phyloP scores from a whole-genome alignment of 75 land plant species.

The Cupressus sempervirens region DNA sequence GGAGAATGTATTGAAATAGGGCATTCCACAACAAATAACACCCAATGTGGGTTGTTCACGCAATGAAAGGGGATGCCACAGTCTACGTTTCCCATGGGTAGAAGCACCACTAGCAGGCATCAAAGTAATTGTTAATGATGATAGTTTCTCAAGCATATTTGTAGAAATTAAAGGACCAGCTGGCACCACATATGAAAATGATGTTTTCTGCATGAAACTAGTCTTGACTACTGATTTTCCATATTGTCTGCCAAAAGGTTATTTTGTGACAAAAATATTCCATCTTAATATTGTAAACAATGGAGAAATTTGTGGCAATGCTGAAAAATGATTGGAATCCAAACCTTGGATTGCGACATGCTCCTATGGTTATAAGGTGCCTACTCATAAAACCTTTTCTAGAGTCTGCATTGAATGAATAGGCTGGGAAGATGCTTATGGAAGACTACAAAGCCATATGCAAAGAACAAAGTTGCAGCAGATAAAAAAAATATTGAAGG shows the following conservation, averaged over 20 bases:
- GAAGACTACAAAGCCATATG: slow-evolving; percentile 97
- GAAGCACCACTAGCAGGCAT: slow-evolving; percentile 98
- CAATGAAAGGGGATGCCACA: no score
- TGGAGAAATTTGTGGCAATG: slow-evolving; percentile 99
- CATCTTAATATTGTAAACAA: slow-evolving; percentile 96
- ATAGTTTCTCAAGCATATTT: slow-evolving; percentile 85
- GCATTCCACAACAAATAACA: no score
- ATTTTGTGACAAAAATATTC: slow-evolving; percentile 90
- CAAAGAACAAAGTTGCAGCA: no score
- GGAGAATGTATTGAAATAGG: no score
- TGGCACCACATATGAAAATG: slow-evolving; percentile 96
- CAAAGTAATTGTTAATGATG: slow-evolving; percentile 83
- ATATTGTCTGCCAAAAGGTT: slow-evolving; percentile 95
- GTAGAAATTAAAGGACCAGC: slow-evolving; percentile 99
- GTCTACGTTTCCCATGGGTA: no score
- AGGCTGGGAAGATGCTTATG: slow-evolving; percentile 98
- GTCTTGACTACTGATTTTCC: slow-evolving; percentile 87
- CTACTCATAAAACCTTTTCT: slow-evolving; percentile 94
- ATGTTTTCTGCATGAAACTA: slow-evolving; percentile 91
- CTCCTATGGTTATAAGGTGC: slow-evolving; percentile 91
- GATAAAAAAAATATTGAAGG: no score
- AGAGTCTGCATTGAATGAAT: slow-evolving; percentile 98
- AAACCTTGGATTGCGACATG: slow-evolving; percentile 92
- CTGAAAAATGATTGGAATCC: slow-evolving; percentile 99
- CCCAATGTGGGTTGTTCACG: no score